These are phyloP conservation scores for Trypanosoma conorhini DNA, from an alignment of 208 protist species.

Conservation along the genomic window DNA sequence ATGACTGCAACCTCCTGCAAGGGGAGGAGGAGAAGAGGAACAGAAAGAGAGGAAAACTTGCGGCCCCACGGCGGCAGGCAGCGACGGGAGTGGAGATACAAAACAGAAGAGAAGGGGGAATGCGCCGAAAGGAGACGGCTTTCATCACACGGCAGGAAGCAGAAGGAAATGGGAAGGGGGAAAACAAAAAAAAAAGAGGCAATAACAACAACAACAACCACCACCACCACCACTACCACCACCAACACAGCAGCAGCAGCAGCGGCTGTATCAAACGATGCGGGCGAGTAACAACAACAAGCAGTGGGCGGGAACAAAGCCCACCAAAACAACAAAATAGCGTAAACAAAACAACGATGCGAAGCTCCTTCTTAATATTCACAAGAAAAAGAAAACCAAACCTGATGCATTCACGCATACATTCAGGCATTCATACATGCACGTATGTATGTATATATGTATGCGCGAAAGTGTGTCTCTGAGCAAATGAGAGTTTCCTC, in stretches of 20 bases:
- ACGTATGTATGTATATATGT: neutral
- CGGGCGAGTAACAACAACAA: neutral
- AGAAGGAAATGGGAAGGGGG: neutral
- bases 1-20: neutral
- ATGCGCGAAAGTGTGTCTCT: neutral
- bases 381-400: constrained; percentile 2
- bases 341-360: neutral
- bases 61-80: neutral
- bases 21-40: neutral
- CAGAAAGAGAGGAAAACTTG: neutral
- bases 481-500: neutral
- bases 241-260: too few relatives aligned
- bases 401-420: neutral
- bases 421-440: neutral
- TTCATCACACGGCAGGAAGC: neutral
- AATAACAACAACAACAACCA: too few relatives aligned
- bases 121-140: too few relatives aligned
- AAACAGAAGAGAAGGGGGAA: neutral
- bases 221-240: neutral
- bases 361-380: too few relatives aligned
- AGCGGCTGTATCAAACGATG: too few relatives aligned
- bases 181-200: neutral
- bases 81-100: neutral
- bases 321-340: neutral
- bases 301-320: neutral